These are phyloP conservation scores for Plasmodium reichenowi DNA, from an alignment of 169 alveolate genomes.

Conservation along the genomic window DNA sequence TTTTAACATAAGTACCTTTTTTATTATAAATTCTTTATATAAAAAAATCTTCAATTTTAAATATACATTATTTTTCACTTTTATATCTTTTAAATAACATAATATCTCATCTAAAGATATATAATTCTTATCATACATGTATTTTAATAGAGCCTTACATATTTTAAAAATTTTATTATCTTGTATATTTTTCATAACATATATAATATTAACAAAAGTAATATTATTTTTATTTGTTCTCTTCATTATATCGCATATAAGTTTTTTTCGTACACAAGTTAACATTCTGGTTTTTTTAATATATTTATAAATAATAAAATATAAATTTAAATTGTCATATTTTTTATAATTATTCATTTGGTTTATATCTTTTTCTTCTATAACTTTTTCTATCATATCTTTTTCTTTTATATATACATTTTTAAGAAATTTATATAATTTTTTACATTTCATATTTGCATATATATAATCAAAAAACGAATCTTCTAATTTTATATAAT, in stretches of 20 bases:
- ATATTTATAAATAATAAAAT: constrained; percentile 10
- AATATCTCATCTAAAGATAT: not conserved
- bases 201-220: constrained; percentile 13
- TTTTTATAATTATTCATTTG: not conserved
- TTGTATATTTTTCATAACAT: constrained; percentile 19
- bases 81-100: constrained; percentile 8
- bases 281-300: not conserved
- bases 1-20: not conserved
- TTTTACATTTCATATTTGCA: not conserved
- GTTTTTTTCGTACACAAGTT: not conserved
- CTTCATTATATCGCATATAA: too few species aligned
- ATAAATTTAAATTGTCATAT: not conserved
- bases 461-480: constrained; percentile 20
- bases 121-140: too few species aligned
- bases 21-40: constrained; percentile 22
- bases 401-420: not conserved
- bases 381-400: not conserved
- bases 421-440: constrained; percentile 13
- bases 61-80: constrained; percentile 6
- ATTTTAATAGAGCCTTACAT: constrained; percentile 22
- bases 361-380: not conserved
- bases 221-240: not conserved
- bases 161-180: constrained; percentile 10
- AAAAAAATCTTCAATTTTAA: constrained; percentile 34
- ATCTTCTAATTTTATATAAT: not conserved